A percentile compares a stretch with the other conserved stretches of the same genome.
These are phyloP conservation scores for Flaveria robusta DNA, from an alignment of 129 eudicot genomes.

Conservation along the genomic window DNA sequence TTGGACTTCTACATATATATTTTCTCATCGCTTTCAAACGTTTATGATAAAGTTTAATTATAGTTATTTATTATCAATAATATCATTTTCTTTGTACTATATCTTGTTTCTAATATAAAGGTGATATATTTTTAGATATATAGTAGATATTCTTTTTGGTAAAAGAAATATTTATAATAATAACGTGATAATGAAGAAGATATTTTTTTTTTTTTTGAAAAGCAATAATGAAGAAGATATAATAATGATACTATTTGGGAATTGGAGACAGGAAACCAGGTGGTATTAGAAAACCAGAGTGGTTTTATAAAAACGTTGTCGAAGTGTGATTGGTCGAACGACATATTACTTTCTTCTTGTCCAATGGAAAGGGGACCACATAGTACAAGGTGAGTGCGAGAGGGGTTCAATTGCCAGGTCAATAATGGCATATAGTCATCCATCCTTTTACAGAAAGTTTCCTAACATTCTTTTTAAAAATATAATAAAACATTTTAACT, in stretches of 20 bases:
- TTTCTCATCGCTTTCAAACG: background rate
- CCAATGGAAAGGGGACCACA: constrained; percentile 30
- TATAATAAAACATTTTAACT: too few relatives aligned
- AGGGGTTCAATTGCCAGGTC: constrained; percentile 15
- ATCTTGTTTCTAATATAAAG: background rate
- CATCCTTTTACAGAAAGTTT: constrained; percentile 17
- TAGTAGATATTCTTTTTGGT: constrained; percentile 24
- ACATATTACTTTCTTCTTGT: constrained; percentile 15
- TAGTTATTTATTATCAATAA: background rate
- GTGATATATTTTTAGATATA: constrained; percentile 17
- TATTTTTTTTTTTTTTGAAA: too few relatives aligned
- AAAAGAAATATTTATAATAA: background rate
- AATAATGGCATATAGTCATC: background rate
- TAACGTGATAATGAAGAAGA: background rate
- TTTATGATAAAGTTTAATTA: background rate
- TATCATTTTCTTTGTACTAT: background rate
- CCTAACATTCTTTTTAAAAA: too few relatives aligned
- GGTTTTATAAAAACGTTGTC: constrained; percentile 56
- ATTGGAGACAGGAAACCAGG: constrained; percentile 15
- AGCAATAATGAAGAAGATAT: constrained; percentile 11
- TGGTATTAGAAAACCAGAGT: constrained; percentile 42
- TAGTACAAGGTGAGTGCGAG: constrained; percentile 5
- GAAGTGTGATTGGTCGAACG: constrained; percentile 39
- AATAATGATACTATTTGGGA: constrained; percentile 16
- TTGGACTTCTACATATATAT: background rate